These are phyloP conservation scores for Penicillium sp. DNA, from an alignment of 2,329 filamentous ascomycete species.

Conservation along the genomic window DNA sequence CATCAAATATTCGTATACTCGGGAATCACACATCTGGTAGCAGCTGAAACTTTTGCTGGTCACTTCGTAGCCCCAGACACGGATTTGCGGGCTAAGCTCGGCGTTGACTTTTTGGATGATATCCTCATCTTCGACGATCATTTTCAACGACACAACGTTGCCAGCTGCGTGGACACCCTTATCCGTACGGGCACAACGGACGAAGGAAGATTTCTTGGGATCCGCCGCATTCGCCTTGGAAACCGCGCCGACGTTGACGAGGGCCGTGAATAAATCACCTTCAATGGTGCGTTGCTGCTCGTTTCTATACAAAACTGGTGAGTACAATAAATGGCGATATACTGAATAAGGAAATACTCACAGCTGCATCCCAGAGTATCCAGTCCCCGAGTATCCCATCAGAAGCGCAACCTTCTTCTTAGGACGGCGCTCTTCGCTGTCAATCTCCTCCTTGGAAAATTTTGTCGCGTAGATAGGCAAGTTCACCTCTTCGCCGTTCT, in stretches of 20 bases:
- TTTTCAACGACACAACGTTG: constrained; percentile 90
- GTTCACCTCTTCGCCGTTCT: constrained; percentile 43
- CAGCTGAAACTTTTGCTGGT: constrained; percentile 90
- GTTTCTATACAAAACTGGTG: constrained; percentile 36
- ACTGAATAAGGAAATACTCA: constrained; percentile 21
- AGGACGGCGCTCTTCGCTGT: constrained; percentile 77
- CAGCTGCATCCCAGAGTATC: constrained; percentile 97
- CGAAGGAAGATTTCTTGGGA: constrained; percentile 90
- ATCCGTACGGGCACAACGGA: constrained; percentile 91
- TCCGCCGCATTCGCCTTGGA: constrained; percentile 96
- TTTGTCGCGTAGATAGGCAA: constrained; percentile 55
- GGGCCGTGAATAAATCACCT: constrained; percentile 87
- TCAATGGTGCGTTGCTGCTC: constrained; percentile 84
- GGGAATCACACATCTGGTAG: constrained; percentile 90
- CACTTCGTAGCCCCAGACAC: constrained; percentile 88
- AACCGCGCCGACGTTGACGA: constrained; percentile 86
- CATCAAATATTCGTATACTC: constrained; percentile 96
- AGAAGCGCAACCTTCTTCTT: constrained; percentile 96
- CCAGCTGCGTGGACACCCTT: constrained; percentile 96
- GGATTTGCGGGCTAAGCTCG: constrained; percentile 79
- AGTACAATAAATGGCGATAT: background rate
- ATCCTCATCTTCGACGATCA: constrained; percentile 89
- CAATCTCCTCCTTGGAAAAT: constrained; percentile 78
- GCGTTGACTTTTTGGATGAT: constrained; percentile 90
- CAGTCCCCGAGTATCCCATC: constrained; percentile 92